A percentile compares a stretch with the other conserved stretches of the same genome.
Evolutionary conservation across 371 early-diverging fungal genomes (phyloP).

Genomic region (Chytridium lagenaria): DNA sequence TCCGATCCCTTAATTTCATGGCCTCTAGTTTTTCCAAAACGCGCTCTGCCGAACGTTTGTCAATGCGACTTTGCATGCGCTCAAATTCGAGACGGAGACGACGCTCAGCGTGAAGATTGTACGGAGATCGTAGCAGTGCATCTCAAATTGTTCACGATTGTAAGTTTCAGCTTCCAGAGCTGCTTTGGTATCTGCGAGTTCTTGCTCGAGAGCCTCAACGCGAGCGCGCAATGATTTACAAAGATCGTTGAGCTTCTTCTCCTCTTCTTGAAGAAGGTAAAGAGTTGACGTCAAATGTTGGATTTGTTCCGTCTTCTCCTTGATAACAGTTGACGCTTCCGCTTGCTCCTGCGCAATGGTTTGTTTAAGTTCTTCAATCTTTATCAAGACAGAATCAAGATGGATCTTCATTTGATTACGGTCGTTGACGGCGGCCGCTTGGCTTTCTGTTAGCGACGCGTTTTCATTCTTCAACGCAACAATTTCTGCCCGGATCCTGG

Average conservation of each 20-base stretch:
- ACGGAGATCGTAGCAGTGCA: constrained; percentile 47
- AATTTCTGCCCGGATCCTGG: constrained; percentile 17
- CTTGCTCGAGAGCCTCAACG: constrained; percentile 39
- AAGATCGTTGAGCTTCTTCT: constrained; percentile 31
- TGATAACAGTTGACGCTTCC: constrained; percentile 37
- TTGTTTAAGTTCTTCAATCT: constrained; percentile 44
- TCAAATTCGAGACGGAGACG: constrained; percentile 52
- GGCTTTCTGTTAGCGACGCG: constrained; percentile 22
- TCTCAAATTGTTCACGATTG: constrained; percentile 49
- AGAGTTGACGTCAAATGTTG: constrained; percentile 34
- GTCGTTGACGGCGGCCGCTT: constrained; percentile 24
- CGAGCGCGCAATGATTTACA: constrained; percentile 34
- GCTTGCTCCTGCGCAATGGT: constrained; percentile 40
- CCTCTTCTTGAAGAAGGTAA: constrained; percentile 38
- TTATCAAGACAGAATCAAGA: constrained; percentile 44
- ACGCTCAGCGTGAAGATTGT: constrained; percentile 41
- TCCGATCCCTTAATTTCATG: constrained; percentile 42
- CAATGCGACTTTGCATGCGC: constrained; percentile 43
- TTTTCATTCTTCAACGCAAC: constrained; percentile 16
- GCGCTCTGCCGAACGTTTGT: constrained; percentile 34
- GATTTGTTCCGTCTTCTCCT: constrained; percentile 46
- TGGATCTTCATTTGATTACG: constrained; percentile 43
- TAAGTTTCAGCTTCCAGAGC: constrained; percentile 43
- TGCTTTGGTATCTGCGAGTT: constrained; percentile 41
- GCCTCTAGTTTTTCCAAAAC: constrained; percentile 40